Percentiles rank a stretch among this genome's conserved stretches.
phyloP scores from a whole-genome alignment of 306 rosid genomes.

The Casuarina glauca region DNA sequence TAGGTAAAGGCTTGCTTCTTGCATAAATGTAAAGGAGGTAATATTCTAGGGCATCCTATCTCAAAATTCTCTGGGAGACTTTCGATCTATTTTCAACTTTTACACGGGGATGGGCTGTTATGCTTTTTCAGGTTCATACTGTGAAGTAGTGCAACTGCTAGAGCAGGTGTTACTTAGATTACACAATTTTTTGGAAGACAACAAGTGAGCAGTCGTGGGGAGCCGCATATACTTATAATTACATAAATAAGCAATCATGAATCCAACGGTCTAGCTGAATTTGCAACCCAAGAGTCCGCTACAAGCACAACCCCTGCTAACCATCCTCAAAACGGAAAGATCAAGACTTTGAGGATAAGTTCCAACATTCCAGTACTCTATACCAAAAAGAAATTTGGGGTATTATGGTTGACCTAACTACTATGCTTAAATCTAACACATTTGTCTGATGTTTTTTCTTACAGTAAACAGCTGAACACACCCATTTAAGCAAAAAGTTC shows the following conservation, averaged over 20 bases:
- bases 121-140: not conserved
- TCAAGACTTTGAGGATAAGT: not conserved
- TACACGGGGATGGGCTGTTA: not conserved
- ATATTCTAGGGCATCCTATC: not conserved
- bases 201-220: not conserved
- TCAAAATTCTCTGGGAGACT: not conserved
- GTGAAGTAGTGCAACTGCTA: not conserved
- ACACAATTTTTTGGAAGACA: not conserved
- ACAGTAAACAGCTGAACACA: not conserved
- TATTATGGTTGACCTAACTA: not conserved
- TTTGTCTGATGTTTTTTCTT: not conserved
- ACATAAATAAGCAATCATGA: not conserved
- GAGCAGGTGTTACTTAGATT: not conserved
- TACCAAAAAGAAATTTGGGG: not conserved
- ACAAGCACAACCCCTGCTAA: not conserved
- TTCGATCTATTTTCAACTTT: not conserved
- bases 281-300: not conserved
- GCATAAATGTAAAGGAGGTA: not conserved
- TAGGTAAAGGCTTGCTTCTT: not conserved
- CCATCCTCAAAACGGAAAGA: not conserved
- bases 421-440: not conserved
- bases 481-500: not conserved
- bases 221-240: not conserved
- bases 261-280: not conserved
- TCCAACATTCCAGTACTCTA: not conserved